phyloP scores from a whole-genome alignment of 208 protist species.

The Leishmania gerbilli region DNA sequence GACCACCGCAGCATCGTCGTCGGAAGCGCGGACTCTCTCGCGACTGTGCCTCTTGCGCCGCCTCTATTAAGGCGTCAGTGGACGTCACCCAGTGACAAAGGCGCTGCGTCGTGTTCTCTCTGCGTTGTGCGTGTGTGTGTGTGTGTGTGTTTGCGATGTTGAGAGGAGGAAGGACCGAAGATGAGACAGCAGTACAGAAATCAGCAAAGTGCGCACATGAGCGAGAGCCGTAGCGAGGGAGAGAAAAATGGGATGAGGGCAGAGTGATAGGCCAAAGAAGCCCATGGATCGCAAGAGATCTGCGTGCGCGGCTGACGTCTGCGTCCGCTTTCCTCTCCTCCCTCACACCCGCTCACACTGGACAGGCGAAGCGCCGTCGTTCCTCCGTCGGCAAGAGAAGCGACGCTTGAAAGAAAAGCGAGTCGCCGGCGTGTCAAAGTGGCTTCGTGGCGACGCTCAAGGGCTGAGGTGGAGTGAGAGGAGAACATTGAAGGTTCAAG shows the following conservation, averaged over 20 bases:
- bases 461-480: not conserved
- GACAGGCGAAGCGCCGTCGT: not conserved
- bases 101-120: not conserved
- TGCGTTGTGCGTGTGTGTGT: not conserved
- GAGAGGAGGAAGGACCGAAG: not conserved
- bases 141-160: not conserved
- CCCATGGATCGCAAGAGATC: not conserved
- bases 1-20: slow-evolving; percentile 68
- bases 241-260: not conserved
- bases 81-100: not conserved
- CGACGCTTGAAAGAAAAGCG: not conserved
- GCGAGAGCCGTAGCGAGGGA: not conserved
- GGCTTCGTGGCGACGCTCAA: too few species aligned
- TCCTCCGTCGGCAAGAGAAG: not conserved
- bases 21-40: not conserved
- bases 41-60: not conserved
- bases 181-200: not conserved
- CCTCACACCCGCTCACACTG: not conserved
- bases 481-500: not conserved
- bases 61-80: not conserved
- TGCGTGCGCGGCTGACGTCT: not conserved
- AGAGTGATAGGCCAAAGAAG: not conserved
- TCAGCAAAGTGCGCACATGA: not conserved
- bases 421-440: not conserved
- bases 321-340: not conserved